A percentile compares a stretch with the other conserved stretches of the same genome.
Evolutionary conservation across 495 filamentous ascomycete species (phyloP).

Genomic region (Penicillium egyptiacum): DNA sequence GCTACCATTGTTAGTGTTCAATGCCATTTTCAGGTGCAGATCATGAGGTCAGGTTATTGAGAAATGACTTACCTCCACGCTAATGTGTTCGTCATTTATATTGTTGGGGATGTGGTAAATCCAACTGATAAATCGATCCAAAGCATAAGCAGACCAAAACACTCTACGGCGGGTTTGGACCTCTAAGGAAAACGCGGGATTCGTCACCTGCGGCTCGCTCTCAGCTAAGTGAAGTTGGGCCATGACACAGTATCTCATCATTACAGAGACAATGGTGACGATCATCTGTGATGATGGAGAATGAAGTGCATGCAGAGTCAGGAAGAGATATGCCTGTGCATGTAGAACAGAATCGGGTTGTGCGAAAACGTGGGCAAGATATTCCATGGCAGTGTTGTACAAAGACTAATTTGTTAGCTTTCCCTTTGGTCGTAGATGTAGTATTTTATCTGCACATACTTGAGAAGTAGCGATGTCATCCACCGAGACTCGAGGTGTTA

Average conservation of each 20-base stretch:
- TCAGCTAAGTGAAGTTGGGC: constrained; percentile 17
- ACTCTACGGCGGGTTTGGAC: constrained; percentile 26
- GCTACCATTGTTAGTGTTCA: constrained; percentile 13
- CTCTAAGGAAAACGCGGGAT: constrained; percentile 10
- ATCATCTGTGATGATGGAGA: constrained; percentile 28
- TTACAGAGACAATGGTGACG: constrained; percentile 22
- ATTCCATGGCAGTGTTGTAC: constrained; percentile 19
- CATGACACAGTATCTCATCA: constrained; percentile 26
- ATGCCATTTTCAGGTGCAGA: background rate
- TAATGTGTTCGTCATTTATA: constrained; percentile 23
- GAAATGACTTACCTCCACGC: constrained; percentile 16
- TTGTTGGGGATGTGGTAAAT: constrained; percentile 26
- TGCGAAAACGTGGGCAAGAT: constrained; percentile 16
- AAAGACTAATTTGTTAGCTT: constrained; percentile 11
- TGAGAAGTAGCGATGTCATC: constrained; percentile 22
- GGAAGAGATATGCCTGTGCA: constrained; percentile 26
- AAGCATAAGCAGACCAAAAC: constrained; percentile 28
- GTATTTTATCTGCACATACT: constrained; percentile 1
- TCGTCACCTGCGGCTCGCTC: constrained; percentile 4
- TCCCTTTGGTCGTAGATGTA: background rate
- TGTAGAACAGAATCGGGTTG: constrained; percentile 20
- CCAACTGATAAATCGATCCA: constrained; percentile 28
- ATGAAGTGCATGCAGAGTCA: constrained; percentile 28
- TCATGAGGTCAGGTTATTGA: background rate
- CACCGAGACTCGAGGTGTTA: constrained; percentile 22